Conservation (phyloP, 1,284 basidiomycete genomes). For the Austropuccinia psidii region DNA sequence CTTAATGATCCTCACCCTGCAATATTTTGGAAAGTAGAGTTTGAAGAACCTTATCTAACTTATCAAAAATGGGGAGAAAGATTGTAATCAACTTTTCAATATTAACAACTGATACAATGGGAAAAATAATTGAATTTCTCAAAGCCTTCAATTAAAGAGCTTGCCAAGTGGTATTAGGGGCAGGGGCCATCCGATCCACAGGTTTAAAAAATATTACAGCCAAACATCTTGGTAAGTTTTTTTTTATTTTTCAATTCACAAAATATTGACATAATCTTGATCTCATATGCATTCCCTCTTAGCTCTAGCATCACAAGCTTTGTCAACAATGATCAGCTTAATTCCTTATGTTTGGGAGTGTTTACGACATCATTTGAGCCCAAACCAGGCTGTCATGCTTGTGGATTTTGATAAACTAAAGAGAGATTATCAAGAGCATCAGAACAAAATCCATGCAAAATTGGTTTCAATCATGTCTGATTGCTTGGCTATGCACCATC, state of each 20-base stretch:
- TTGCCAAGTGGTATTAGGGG: constrained; percentile 94
- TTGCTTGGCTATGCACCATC: constrained; percentile 68
- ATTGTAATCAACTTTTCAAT: constrained; percentile 79
- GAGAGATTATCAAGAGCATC: constrained; percentile 97
- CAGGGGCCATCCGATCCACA: constrained; percentile 94
- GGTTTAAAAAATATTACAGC: constrained; percentile 98
- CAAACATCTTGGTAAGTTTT: constrained; percentile 73
- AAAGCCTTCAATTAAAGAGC: constrained; percentile 96
- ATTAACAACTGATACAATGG: constrained; percentile 89
- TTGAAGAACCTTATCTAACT: constrained; percentile 97
- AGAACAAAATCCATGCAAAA: constrained; percentile 97
- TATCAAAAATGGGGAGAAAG: constrained; percentile 94
- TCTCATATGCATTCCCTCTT: constrained; percentile 14
- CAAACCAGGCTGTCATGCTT: constrained; percentile 90
- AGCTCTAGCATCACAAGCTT: constrained; percentile 90
- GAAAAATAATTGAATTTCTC: constrained; percentile 84
- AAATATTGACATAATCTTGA: neutral
- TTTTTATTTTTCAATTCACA: neutral
- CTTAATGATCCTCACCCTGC: constrained; percentile 48
- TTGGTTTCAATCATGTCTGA: constrained; percentile 98
- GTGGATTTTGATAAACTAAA: constrained; percentile 98
- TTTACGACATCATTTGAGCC: constrained; percentile 79
- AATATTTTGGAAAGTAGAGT: constrained; percentile 99
- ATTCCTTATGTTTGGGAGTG: constrained; percentile 93
- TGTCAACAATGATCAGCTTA: constrained; percentile 88